Base-by-base conservation (phyloP, 2,329 filamentous ascomycete species). In the Ophiocordyceps camponoti-floridani region DNA sequence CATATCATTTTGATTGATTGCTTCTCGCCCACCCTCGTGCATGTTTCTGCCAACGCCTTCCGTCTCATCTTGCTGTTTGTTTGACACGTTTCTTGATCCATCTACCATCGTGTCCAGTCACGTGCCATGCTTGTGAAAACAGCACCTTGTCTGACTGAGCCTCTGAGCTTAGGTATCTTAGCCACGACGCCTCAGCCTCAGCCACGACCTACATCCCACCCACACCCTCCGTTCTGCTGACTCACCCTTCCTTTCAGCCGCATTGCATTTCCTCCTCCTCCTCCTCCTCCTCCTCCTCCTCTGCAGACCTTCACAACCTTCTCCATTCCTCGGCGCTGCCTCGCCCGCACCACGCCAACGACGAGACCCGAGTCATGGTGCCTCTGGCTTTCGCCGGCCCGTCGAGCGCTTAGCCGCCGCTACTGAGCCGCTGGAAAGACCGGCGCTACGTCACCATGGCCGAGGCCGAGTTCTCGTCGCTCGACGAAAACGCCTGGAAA, bases 401-500 rank as follows among this genome's bases (percentile, higher is more conserved):
- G 16, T 38, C 35, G 35, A 38, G 35, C 35, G 35, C n/a, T 16
- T n/a, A 10, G 35, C 33, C 33, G 33, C 16, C 35, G 6, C 4
- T 6, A 38, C 5, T 18, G n/a, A 9, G 28, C 28, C 28, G 8
- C 28, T 30, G 28, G 12, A 30, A 30, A 12, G 4, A 30, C 53
- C 47, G 45, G 49, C 47, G 46, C 47, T 50, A 46, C 37, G 26
- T 35, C 16, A 59, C 43, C 50, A 64, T 64, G 62, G 51, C 53
- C 27, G 53, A 60, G 23, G 50, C 50, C 47, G 53, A 61, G 33
- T 59, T 60, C 51, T 54, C 60, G 50, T 59, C 59, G 1, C 53
- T 60, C 8, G 57, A 61, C 51, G 59, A 61, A 45, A 53, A 47
- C 10, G 56, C 53, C 45, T 64, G 60, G 62, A 60, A 62, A 47